phyloP scores from a whole-genome alignment of 257 asterid species.

The Buddleja alternifolia region DNA sequence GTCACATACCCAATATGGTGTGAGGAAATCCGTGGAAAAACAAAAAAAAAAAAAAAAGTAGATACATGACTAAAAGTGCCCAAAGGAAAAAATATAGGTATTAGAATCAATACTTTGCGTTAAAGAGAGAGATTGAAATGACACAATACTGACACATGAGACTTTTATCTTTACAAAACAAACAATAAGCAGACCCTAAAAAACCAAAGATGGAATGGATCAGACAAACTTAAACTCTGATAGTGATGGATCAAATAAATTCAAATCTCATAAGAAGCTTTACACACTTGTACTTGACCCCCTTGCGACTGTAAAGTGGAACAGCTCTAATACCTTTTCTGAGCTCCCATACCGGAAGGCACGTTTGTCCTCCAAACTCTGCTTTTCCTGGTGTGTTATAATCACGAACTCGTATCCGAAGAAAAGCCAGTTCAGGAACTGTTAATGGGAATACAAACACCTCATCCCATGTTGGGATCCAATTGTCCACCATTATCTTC shows the following conservation, averaged over 20 bases:
- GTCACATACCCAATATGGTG: too few species aligned
- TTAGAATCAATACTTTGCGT: too few species aligned
- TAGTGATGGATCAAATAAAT: slow-evolving; percentile 39
- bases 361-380: slow-evolving; percentile 43
- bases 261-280: slow-evolving; percentile 49
- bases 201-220: too few species aligned
- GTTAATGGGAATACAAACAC: slow-evolving; percentile 34
- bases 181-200: too few species aligned
- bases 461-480: slow-evolving; percentile 48
- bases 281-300: slow-evolving; percentile 36
- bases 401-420: slow-evolving; percentile 37
- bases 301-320: slow-evolving; percentile 33
- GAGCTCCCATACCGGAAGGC: slow-evolving; percentile 43
- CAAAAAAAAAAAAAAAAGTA: too few species aligned
- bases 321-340: slow-evolving; percentile 38
- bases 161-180: too few species aligned
- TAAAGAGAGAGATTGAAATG: too few species aligned
- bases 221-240: too few species aligned
- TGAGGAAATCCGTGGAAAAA: too few species aligned
- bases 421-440: slow-evolving; percentile 46
- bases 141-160: too few species aligned
- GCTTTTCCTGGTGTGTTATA: slow-evolving; percentile 29
- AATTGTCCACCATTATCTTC: slow-evolving; percentile 25
- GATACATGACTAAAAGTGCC: too few species aligned
- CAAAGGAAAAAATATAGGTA: too few species aligned